Conservation (phyloP, 2,329 filamentous ascomycete species). For the Botrytis galanthina region DNA sequence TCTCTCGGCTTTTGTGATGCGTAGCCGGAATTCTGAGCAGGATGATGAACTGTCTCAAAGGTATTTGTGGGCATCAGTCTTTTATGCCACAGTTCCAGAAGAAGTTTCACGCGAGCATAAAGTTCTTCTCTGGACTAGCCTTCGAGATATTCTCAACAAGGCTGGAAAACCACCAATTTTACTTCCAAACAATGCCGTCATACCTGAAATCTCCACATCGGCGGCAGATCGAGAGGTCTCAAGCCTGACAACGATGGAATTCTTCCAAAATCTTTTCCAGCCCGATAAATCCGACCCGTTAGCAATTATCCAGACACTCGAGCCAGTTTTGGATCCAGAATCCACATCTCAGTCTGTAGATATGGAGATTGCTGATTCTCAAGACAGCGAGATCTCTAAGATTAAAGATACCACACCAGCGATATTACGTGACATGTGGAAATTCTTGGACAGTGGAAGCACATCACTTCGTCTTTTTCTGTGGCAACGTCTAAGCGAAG, state of each 20-base stretch:
- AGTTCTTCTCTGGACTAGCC: constrained; percentile 59
- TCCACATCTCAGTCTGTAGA: constrained; percentile 46
- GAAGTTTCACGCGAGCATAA: constrained; percentile 57
- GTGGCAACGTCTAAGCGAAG: constrained; percentile 87
- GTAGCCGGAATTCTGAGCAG: constrained; percentile 28
- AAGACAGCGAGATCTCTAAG: constrained; percentile 22
- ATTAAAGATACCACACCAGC: constrained; percentile 33
- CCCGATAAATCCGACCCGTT: constrained; percentile 78
- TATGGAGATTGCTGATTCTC: constrained; percentile 19
- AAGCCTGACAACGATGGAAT: constrained; percentile 92
- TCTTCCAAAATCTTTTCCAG: constrained; percentile 87
- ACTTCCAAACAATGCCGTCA: constrained; percentile 81
- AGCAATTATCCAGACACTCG: constrained; percentile 83
- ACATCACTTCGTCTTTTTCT: constrained; percentile 81
- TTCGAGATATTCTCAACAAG: constrained; percentile 53
- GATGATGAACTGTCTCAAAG: constrained; percentile 50
- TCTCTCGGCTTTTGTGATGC: constrained; percentile 54
- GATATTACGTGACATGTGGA: constrained; percentile 72
- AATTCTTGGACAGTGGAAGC: constrained; percentile 78
- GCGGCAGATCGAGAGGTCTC: constrained; percentile 89
- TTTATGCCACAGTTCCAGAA: constrained; percentile 56
- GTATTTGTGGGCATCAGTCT: constrained; percentile 65
- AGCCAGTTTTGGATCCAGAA: constrained; percentile 81
- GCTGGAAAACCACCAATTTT: constrained; percentile 52
- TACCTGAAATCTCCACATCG: constrained; percentile 80